These are phyloP conservation scores for Mycena floridula DNA, from an alignment of 768 basidiomycete species.

Conservation along the genomic window DNA sequence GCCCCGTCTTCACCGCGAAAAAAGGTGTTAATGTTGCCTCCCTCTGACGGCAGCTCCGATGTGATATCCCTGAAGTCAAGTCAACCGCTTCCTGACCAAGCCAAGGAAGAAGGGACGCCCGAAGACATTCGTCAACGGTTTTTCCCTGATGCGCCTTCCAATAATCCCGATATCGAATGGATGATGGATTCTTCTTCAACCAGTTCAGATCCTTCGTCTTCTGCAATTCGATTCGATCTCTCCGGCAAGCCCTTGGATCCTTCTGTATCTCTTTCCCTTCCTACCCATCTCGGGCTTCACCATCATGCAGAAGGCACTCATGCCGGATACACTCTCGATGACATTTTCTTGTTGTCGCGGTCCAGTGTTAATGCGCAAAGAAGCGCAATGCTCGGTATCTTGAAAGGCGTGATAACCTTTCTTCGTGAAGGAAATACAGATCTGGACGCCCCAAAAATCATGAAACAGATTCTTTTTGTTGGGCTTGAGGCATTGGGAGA, in stretches of 20 bases:
- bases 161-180: conserved; percentile 80
- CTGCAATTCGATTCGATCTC: conserved; percentile 71
- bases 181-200: conserved; percentile 36
- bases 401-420: conserved; percentile 49
- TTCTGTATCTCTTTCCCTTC: conserved; percentile 48
- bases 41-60: conserved; percentile 26
- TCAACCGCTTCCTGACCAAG: conserved; percentile 4
- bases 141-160: conserved; percentile 65
- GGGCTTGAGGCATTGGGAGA: conserved; percentile 63
- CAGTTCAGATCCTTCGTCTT: conserved; percentile 21
- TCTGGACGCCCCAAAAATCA: conserved; percentile 28
- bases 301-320: conserved; percentile 77
- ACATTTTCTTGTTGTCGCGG: conserved; percentile 71
- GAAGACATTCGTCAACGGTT: conserved; percentile 80
- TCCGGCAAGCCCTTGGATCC: conserved; percentile 62
- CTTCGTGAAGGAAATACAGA: conserved; percentile 25
- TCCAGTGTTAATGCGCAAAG: conserved; percentile 84
- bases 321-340: conserved; percentile 87
- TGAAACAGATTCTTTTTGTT: conserved; percentile 59
- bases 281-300: conserved; percentile 83
- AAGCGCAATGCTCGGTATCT: conserved; percentile 70
- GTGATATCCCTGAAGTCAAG: conserved; percentile 13
- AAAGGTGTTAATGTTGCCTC: conserved; percentile 51
- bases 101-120: conserved; percentile 68
- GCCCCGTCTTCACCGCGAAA: conserved; percentile 71